Evolutionary conservation across 1,284 basidiomycete genomes (phyloP).

Genomic region (Fomitopsis schrenkii): DNA sequence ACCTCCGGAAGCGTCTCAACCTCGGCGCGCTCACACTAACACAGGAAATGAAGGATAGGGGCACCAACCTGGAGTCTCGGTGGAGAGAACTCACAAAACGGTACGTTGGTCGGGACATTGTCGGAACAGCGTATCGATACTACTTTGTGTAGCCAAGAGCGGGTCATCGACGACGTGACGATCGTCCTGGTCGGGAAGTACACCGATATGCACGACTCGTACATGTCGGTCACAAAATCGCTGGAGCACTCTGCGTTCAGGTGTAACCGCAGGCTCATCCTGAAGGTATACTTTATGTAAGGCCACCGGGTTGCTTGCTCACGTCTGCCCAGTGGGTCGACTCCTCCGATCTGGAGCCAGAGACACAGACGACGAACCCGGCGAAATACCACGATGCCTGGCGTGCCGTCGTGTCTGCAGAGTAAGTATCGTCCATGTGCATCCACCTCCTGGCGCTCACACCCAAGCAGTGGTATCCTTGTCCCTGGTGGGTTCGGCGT

Average conservation of each 20-base stretch:
- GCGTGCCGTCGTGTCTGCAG: slow-evolving; percentile 87
- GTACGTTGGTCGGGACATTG: slow-evolving; percentile 42
- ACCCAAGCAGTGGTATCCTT: slow-evolving; percentile 72
- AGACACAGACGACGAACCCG: slow-evolving; percentile 75
- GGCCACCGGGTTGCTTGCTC: neutral
- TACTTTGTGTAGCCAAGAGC: slow-evolving; percentile 64
- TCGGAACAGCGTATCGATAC: neutral
- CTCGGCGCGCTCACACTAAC: slow-evolving; percentile 61
- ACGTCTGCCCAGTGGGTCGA: slow-evolving; percentile 84
- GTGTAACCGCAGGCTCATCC: slow-evolving; percentile 78
- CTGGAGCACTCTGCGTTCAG: slow-evolving; percentile 96
- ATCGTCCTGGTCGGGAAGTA: slow-evolving; percentile 98
- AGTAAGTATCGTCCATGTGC: slow-evolving; percentile 41
- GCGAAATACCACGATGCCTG: slow-evolving; percentile 96
- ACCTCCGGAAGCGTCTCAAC: slow-evolving; percentile 79
- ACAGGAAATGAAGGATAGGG: slow-evolving; percentile 56
- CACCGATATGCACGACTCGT: slow-evolving; percentile 95
- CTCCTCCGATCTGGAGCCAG: slow-evolving; percentile 88
- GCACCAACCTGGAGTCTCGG: slow-evolving; percentile 59
- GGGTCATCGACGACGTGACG: slow-evolving; percentile 86
- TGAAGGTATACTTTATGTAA: slow-evolving; percentile 48
- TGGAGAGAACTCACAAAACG: slow-evolving; percentile 82
- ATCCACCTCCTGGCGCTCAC: neutral
- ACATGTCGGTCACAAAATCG: slow-evolving; percentile 98
- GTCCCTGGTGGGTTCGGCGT: slow-evolving; percentile 95